phyloP scores from a whole-genome alignment of 108 stramenopile genomes.

The Schizochytrium sp. region DNA sequence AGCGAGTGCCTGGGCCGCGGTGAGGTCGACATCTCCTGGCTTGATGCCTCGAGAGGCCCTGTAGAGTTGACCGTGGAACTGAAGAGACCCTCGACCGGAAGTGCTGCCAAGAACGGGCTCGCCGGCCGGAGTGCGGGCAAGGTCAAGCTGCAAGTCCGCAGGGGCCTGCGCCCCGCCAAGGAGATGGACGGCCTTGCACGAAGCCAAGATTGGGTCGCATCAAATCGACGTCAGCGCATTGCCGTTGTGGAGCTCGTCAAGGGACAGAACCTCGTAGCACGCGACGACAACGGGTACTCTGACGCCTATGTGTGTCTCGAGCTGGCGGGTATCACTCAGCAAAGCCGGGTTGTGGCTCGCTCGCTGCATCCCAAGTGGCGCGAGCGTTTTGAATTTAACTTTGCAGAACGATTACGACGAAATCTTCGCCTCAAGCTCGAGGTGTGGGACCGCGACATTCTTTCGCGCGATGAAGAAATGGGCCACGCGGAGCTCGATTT shows the following conservation, averaged over 20 bases:
- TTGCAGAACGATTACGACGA: not conserved
- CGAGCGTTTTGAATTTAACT: not conserved
- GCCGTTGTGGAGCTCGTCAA: not conserved
- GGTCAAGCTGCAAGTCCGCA: not conserved
- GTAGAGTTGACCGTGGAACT: not conserved
- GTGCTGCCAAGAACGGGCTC: not conserved
- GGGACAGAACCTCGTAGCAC: not conserved
- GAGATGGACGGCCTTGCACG: not conserved
- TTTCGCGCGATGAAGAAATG: constrained; percentile 4
- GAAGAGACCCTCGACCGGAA: not conserved
- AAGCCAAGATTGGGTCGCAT: not conserved
- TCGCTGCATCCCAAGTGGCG: constrained; percentile 1
- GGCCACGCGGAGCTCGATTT: not conserved
- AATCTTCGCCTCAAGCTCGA: not conserved
- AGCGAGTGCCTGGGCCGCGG: not conserved
- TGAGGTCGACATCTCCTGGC: not conserved
- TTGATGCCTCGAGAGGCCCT: not conserved
- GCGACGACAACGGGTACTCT: not conserved
- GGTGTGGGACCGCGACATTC: not conserved
- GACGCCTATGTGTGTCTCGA: not conserved
- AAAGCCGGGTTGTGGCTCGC: not conserved
- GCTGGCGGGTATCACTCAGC: not conserved
- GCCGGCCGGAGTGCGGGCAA: not conserved
- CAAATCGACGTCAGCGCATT: not conserved
- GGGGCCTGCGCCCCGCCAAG: not conserved